phyloP scores from a whole-genome alignment of 2,329 filamentous ascomycete species.

The Uncinocarpus reesii region DNA sequence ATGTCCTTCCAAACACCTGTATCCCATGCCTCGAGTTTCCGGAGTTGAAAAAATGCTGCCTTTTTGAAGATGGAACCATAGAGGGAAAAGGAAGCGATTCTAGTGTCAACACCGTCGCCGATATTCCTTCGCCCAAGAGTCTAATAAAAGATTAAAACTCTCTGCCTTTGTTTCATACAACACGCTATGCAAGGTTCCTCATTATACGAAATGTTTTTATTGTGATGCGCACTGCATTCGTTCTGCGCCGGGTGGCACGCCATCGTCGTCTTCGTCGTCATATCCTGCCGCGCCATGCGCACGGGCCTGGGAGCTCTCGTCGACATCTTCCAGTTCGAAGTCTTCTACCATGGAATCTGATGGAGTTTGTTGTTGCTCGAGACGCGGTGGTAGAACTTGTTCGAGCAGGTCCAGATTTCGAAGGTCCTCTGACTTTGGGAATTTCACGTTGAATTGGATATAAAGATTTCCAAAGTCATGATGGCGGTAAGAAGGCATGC shows the following conservation, averaged over 20 bases:
- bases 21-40: slow-evolving; percentile 8
- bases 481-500: slow-evolving; percentile 92
- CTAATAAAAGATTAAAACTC: slow-evolving; percentile 5
- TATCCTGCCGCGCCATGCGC: slow-evolving; percentile 57
- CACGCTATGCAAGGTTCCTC: slow-evolving; percentile 2
- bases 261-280: slow-evolving; percentile 61
- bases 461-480: slow-evolving; percentile 94
- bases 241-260: slow-evolving; percentile 39
- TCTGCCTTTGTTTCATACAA: slow-evolving; percentile 6
- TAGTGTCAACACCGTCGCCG: slow-evolving; percentile 2
- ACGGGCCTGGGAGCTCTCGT: slow-evolving; percentile 55
- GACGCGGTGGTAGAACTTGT: slow-evolving; percentile 66
- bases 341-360: slow-evolving; percentile 83
- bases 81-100: slow-evolving; percentile 1
- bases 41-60: not conserved
- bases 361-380: slow-evolving; percentile 57
- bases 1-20: slow-evolving; percentile 10
- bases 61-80: not conserved
- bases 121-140: slow-evolving; percentile 3
- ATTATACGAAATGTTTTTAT: slow-evolving; percentile 25
- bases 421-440: slow-evolving; percentile 65
- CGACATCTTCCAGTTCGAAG: slow-evolving; percentile 75
- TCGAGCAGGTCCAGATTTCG: slow-evolving; percentile 70
- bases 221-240: slow-evolving; percentile 44
- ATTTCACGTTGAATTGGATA: slow-evolving; percentile 95